Evolutionary conservation across 108 stramenopile species (phyloP), one percentile per base, ranked within the genome.

Genomic region (Cyclotella cryptica): DNA sequence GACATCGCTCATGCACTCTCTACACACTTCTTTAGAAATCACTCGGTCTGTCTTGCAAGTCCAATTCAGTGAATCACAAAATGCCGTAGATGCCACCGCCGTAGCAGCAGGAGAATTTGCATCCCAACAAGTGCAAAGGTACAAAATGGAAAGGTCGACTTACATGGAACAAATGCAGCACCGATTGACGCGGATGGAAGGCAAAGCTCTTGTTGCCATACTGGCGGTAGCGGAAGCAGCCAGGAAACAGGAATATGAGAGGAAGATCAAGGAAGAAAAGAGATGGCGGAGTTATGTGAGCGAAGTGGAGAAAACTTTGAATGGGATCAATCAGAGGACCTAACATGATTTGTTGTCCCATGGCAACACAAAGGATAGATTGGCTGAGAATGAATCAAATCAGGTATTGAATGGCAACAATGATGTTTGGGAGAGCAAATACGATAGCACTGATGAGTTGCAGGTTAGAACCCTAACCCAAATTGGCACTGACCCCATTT

Each of bases 191-290:
- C 53, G 58, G 41, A 46, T 73, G 45, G 79, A 80, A 53, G 79
- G 69, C 19, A 67, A 80, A 62, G 79, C 79, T 5, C 17, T 74
- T 0, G 79, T 72, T 24, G 79, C 79, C 28, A 72, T 80, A 17
- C 35, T 54, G 17, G 79, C 79, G 0, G 79, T 80, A 15, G 67
- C 79, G 27, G 67, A 63, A 53, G 79, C 79, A 19, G 67, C 79
- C 19, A 72, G 79, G 22, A 67, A 73, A 40, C 27, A 73, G 18
- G 79, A 80, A 19, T 74, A 69, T 17, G 72, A 74, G 45, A 68
- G 79, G n/a, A 80, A 80, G 59, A 17, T 52, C 0, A 72, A 80
- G 51, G 79, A 80, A 46, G 72, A 80, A 41, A 22, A 9, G 27
- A 53, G 79, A 42, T 80, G 79, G 79, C 73, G 43, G 28, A 55